phyloP scores from a whole-genome alignment of 2,329 filamentous ascomycete species.

The Cladophialophora psammophila region DNA sequence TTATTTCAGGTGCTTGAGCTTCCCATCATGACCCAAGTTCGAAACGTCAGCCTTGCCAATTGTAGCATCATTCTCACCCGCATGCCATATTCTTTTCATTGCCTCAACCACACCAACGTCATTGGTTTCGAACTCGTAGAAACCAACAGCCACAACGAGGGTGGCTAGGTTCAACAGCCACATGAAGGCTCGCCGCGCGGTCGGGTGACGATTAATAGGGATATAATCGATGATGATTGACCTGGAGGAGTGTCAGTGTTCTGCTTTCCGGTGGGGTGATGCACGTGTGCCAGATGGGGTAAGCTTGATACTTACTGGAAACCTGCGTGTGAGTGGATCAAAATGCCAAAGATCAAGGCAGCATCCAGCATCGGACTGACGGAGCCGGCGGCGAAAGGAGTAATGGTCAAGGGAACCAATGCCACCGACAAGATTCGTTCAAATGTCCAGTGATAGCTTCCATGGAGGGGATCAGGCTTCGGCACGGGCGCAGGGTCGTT shows the following conservation, averaged over 20 bases:
- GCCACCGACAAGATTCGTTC: constrained; percentile 81
- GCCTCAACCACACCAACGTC: constrained; percentile 93
- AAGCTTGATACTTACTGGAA: constrained; percentile 70
- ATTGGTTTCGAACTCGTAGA: constrained; percentile 99
- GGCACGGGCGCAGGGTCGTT: constrained; percentile 87
- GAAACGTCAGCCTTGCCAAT: constrained; percentile 34
- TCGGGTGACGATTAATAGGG: constrained; percentile 73
- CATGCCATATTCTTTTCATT: constrained; percentile 87
- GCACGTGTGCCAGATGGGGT: not conserved
- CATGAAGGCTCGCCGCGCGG: constrained; percentile 68
- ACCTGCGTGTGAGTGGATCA: constrained; percentile 94
- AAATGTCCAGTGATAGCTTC: constrained; percentile 98
- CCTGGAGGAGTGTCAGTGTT: constrained; percentile 47
- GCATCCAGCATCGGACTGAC: constrained; percentile 90
- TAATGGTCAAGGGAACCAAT: constrained; percentile 84
- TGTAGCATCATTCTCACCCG: constrained; percentile 55
- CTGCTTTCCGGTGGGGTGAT: not conserved
- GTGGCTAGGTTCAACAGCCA: constrained; percentile 84
- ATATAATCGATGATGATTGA: constrained; percentile 90
- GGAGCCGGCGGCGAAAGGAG: constrained; percentile 89
- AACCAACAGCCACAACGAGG: constrained; percentile 79
- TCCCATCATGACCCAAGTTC: constrained; percentile 35
- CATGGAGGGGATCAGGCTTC: constrained; percentile 75
- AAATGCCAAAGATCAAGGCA: constrained; percentile 78
- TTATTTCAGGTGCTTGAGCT: constrained; percentile 34